A percentile compares a stretch with the other conserved stretches of the same genome.
These are phyloP conservation scores for Polygonum aviculare DNA, from an alignment of 148 eudicot species.

Conservation along the genomic window DNA sequence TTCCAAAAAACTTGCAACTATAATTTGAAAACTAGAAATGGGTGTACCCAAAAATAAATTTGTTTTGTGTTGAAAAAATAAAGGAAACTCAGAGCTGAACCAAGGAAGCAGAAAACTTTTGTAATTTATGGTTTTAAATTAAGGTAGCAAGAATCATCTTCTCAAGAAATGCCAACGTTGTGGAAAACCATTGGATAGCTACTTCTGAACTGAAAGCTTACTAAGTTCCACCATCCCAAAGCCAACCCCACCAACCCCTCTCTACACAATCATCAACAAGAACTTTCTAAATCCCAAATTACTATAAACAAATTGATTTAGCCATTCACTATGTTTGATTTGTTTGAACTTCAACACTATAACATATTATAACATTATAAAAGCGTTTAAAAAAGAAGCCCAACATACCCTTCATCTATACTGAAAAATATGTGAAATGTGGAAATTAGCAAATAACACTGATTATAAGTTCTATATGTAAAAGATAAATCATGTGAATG, in stretches of 20 bases:
- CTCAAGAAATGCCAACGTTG: neutral
- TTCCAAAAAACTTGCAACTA: no score
- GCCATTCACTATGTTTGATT: neutral
- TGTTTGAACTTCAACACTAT: neutral
- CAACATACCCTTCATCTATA: neutral
- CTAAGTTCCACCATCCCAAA: neutral
- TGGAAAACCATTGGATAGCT: neutral
- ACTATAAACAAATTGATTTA: neutral
- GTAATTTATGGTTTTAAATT: neutral
- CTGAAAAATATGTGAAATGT: neutral
- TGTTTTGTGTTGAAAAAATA: neutral
- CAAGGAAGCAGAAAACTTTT: no score
- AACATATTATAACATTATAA: neutral
- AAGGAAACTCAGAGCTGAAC: no score
- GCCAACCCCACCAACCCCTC: neutral
- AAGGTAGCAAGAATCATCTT: neutral
- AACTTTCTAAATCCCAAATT: neutral
- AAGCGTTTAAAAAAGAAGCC: neutral
- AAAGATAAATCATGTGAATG: neutral
- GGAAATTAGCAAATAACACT: neutral
- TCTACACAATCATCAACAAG: neutral
- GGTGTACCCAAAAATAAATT: no score
- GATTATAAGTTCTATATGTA: neutral
- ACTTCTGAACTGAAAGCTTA: neutral
- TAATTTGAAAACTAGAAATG: no score